A percentile compares a stretch with the other conserved stretches of the same genome.
Conservation (phyloP, 768 basidiomycete species). For the Naganishia antarctica region DNA sequence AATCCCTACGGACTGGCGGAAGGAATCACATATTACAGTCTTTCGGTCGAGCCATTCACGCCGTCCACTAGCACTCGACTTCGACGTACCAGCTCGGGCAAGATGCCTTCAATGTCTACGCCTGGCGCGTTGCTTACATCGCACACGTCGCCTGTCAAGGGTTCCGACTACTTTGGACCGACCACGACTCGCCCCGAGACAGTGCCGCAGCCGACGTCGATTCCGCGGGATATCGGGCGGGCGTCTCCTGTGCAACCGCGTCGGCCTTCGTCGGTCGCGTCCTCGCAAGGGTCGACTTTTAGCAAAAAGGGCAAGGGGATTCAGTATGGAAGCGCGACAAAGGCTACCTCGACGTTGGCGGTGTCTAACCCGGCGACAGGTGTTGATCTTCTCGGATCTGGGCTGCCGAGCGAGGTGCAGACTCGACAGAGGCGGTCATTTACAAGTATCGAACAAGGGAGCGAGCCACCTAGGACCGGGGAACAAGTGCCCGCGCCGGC, state of each 20-base stretch:
- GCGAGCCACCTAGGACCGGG: not conserved
- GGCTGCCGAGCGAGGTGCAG: not conserved
- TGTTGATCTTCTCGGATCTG: not conserved
- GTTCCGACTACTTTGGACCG: slow-evolving; percentile 4
- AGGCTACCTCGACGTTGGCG: slow-evolving; percentile 20
- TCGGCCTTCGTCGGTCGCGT: slow-evolving; percentile 17
- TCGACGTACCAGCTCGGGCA: slow-evolving; percentile 23
- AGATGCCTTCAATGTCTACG: slow-evolving; percentile 14
- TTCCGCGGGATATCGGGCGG: not conserved
- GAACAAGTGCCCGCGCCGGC: not conserved
- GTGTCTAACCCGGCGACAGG: not conserved
- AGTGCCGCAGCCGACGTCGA: not conserved
- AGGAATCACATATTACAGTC: slow-evolving; percentile 43
- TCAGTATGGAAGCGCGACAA: slow-evolving; percentile 13
- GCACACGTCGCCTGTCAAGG: not conserved
- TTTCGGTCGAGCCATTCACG: slow-evolving; percentile 42
- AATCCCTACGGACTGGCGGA: slow-evolving; percentile 48
- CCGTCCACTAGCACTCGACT: slow-evolving; percentile 27
- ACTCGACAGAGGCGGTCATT: not conserved
- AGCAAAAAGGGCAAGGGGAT: slow-evolving; percentile 21
- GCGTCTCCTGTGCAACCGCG: not conserved
- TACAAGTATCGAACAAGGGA: not conserved
- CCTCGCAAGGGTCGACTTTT: slow-evolving; percentile 19
- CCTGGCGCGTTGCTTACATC: not conserved
- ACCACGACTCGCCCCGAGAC: not conserved